A percentile compares a stretch with the other conserved stretches of the same genome.
phyloP scores from a whole-genome alignment of 2,329 filamentous ascomycete species.

The Neonectria ditissima region DNA sequence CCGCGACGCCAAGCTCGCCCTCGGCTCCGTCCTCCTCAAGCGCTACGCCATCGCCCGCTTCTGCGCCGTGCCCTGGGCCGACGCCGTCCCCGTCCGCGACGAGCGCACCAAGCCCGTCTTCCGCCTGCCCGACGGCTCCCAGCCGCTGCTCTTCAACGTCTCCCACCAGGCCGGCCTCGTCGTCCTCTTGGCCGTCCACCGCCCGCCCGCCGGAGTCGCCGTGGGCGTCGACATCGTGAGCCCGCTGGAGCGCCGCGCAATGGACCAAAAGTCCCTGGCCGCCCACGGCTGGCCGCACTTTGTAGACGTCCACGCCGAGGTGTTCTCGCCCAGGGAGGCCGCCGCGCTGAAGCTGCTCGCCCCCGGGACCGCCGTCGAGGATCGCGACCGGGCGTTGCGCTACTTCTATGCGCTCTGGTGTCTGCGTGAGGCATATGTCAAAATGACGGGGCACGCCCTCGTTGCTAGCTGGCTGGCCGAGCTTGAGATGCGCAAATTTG shows the following conservation, averaged over 20 bases:
- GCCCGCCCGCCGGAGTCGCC: conserved; percentile 52
- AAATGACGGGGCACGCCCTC: conserved; percentile 83
- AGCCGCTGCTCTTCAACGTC: conserved; percentile 76
- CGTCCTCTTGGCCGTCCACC: conserved; percentile 68
- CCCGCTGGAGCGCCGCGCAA: conserved; percentile 74
- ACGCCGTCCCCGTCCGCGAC: conserved; percentile 68
- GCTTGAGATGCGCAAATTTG: conserved; percentile 75
- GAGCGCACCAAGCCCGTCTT: conserved; percentile 66
- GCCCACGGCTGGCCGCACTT: conserved; percentile 73
- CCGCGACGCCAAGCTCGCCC: conserved; percentile 79
- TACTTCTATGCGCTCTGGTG: conserved; percentile 84
- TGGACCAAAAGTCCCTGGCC: conserved; percentile 68
- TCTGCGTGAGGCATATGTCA: conserved; percentile 84
- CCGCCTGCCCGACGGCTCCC: conserved; percentile 59
- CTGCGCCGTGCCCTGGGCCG: conserved; percentile 69
- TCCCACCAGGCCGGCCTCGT: conserved; percentile 84
- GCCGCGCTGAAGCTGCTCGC: conserved; percentile 67
- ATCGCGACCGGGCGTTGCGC: conserved; percentile 69
- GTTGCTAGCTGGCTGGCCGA: conserved; percentile 78
- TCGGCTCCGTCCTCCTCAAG: conserved; percentile 80
- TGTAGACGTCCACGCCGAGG: conserved; percentile 78
- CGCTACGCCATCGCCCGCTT: conserved; percentile 73
- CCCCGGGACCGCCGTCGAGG: conserved; percentile 39
- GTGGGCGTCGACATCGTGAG: conserved; percentile 84
- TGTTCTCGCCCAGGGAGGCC: conserved; percentile 73